Conservation (phyloP, 345 rosid genomes). For the Salix dunnii region DNA sequence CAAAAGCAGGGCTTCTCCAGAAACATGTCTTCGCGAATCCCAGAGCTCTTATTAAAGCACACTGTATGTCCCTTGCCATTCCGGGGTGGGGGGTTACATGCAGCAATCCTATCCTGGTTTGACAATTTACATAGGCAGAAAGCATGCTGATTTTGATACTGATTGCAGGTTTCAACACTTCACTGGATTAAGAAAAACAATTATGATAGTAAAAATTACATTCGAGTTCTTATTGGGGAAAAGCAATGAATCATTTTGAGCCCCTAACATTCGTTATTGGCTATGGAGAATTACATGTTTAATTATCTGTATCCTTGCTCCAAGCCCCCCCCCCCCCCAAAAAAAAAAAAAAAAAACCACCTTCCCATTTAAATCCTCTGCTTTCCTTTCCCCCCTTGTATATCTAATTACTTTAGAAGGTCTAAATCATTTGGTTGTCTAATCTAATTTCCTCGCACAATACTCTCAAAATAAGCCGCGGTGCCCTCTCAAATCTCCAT, state of each 20-base stretch:
- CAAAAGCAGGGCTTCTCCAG: background rate
- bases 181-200: background rate
- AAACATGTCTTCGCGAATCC: slow-evolving; percentile 12
- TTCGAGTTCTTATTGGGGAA: background rate
- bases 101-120: background rate
- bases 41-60: background rate
- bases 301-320: background rate
- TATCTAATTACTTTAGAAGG: slow-evolving; percentile 34
- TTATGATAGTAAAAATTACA: no score
- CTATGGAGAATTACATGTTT: background rate
- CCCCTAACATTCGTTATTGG: background rate
- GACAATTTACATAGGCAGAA: background rate
- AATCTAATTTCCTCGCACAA: slow-evolving; percentile 20
- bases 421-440: slow-evolving; percentile 44
- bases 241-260: background rate
- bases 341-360: background rate
- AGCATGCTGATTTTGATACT: background rate
- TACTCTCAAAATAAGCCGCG: slow-evolving; percentile 16
- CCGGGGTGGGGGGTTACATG: no score
- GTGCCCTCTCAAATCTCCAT: slow-evolving; percentile 18
- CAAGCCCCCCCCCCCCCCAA: background rate
- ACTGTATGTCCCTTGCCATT: background rate
- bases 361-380: background rate
- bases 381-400: background rate
- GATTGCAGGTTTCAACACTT: slow-evolving; percentile 2